These are phyloP conservation scores for Boletus bicolor DNA, from an alignment of 768 basidiomycete species.

Conservation along the genomic window DNA sequence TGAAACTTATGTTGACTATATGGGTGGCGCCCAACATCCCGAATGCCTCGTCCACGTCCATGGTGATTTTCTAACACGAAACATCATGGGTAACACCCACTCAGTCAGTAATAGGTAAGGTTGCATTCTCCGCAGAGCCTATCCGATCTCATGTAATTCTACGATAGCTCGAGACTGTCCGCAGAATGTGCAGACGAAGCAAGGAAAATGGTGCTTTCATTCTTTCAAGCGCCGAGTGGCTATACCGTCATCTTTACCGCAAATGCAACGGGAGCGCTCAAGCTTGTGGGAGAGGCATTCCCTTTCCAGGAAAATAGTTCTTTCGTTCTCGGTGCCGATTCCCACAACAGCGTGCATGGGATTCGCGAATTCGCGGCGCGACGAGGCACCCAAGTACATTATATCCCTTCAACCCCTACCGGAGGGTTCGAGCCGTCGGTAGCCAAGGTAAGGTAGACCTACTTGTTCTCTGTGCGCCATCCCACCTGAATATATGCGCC, in stretches of 20 bases:
- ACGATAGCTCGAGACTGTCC: constrained; percentile 64
- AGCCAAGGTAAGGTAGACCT: constrained; percentile 50
- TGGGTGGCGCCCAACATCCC: constrained; percentile 81
- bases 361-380: constrained; percentile 67
- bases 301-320: constrained; percentile 58
- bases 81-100: constrained; percentile 79
- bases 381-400: constrained; percentile 55
- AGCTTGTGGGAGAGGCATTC: constrained; percentile 79
- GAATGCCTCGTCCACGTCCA: constrained; percentile 73
- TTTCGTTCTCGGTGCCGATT: constrained; percentile 71
- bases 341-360: constrained; percentile 83
- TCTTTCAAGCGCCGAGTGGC: constrained; percentile 71
- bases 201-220: constrained; percentile 66
- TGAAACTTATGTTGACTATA: constrained; percentile 83
- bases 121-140: neutral
- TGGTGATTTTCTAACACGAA: constrained; percentile 61
- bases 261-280: constrained; percentile 77
- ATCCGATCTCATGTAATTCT: neutral
- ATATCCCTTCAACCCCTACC: constrained; percentile 58
- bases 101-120: constrained; percentile 74
- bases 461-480: neutral
- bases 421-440: constrained; percentile 61
- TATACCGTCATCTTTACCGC: constrained; percentile 82
- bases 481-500: constrained; percentile 18
- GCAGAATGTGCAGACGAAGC: constrained; percentile 65